A percentile compares a stretch with the other conserved stretches of the same genome.
Conservation (phyloP, 2,329 filamentous ascomycete species). For the Spiromastix sp. region DNA sequence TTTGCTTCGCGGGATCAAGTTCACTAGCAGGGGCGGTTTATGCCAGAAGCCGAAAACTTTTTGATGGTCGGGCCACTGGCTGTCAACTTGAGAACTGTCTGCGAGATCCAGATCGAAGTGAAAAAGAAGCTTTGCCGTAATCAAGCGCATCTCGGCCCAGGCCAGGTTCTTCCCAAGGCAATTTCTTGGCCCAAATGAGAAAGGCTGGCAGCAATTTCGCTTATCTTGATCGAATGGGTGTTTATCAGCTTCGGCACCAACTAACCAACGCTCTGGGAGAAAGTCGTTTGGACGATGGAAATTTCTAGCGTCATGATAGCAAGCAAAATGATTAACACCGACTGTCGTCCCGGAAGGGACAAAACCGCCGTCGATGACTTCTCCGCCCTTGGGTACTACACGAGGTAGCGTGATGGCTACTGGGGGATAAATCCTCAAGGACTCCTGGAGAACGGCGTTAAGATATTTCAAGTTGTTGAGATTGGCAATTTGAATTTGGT, state of each 20-base stretch:
- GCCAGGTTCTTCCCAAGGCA: constrained; percentile 14
- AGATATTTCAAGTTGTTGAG: constrained; percentile 12
- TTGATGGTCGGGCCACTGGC: constrained; percentile 8
- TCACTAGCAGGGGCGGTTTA: background rate
- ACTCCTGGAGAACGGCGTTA: constrained; percentile 14
- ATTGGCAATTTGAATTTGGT: constrained; percentile 8
- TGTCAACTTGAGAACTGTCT: constrained; percentile 7
- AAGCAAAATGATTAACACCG: constrained; percentile 12
- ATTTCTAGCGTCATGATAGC: constrained; percentile 11
- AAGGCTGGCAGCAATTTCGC: constrained; percentile 11
- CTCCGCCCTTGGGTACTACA: constrained; percentile 15
- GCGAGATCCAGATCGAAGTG: constrained; percentile 15
- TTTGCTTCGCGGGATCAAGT: too few species aligned
- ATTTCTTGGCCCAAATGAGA: constrained; percentile 10
- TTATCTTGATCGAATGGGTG: constrained; percentile 7
- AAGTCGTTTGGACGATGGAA: constrained; percentile 14
- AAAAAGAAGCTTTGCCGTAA: constrained; percentile 14
- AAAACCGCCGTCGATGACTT: constrained; percentile 11
- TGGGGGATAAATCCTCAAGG: constrained; percentile 15
- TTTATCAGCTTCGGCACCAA: constrained; percentile 1
- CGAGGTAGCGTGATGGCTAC: constrained; percentile 13
- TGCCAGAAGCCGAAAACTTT: background rate
- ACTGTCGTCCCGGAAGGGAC: constrained; percentile 12
- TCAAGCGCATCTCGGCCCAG: constrained; percentile 15
- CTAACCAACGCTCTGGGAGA: constrained; percentile 15